Base-by-base conservation (phyloP, 345 rosid genomes). In the Salix suchowensis region DNA sequence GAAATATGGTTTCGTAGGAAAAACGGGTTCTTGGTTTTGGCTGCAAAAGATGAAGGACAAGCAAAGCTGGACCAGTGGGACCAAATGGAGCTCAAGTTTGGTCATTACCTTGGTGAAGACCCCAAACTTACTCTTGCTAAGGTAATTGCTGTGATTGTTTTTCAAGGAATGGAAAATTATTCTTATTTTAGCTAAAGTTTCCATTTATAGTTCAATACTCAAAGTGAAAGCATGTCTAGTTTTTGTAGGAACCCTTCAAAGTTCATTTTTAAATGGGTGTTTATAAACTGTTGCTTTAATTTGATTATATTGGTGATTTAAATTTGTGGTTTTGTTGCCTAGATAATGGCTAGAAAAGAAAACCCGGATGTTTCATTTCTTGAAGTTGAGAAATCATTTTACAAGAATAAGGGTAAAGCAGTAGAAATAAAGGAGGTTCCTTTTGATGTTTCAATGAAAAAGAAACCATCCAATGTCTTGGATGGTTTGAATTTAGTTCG, bases 21-120 rank as follows among this genome's bases (percentile, higher is more conserved):
- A 46, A 46, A 14, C 14, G 52, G 18, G 52, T 46, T 46, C 52
- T 46, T 46, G 19, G 18, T 46, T 46, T 46, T 46, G 52, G 52
- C 18, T 12, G 92, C 97, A 21, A 82, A 85, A 34, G 87, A 82
- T 65, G 94, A 89, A 78, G 96, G 89, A 7, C 78, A 77, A 71
- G 87, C 90, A 8, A 80, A 85, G 77, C 80, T 91, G 70, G 88
- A 86, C 78, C 84, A 86, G 70, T 88, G 89, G 89, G 98, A 95
- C 84, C 89, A 82, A 83, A 93, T 93, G 98, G 97, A 93, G 92
- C 90, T 95, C 84, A 88, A 93, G 77, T 90, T 91, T 54, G 98
- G 97, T 50, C 90, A 88, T 34, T 76, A 90, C 84, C 85, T 95
- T 7, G 97, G 96, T 0, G 98, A 95, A 86, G 97, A 95, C 85